Percentiles rank a stretch among this genome's conserved stretches.
Conservation (phyloP, 1,284 basidiomycete species). For the Ganoderma sinense region DNA sequence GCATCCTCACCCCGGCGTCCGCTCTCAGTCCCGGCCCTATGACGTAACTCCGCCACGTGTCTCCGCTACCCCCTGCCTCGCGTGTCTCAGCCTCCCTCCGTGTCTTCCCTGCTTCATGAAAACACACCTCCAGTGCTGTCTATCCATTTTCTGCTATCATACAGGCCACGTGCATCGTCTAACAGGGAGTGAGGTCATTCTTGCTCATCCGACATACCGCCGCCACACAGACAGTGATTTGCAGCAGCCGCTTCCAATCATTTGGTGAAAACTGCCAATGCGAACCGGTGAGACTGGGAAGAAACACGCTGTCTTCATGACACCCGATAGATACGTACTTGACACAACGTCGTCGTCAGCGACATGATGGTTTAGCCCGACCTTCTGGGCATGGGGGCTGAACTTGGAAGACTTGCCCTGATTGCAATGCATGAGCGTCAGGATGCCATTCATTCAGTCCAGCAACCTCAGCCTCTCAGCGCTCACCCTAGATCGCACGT, state of each 20-base stretch:
- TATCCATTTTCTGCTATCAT: slow-evolving; percentile 11
- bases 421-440: slow-evolving; percentile 12
- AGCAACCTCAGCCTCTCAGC: background rate
- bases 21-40: no score
- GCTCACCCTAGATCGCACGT: slow-evolving; percentile 27
- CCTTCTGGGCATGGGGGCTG: slow-evolving; percentile 92
- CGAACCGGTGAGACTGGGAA: slow-evolving; percentile 20
- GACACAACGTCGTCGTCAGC: slow-evolving; percentile 96
- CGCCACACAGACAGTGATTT: background rate
- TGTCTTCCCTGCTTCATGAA: background rate
- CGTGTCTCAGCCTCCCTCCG: no score
- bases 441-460: slow-evolving; percentile 12
- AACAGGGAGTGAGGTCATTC: background rate
- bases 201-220: background rate
- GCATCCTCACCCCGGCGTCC: background rate
- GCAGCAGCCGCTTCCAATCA: slow-evolving; percentile 24
- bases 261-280: slow-evolving; percentile 46
- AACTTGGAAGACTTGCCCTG: slow-evolving; percentile 93
- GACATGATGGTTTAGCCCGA: slow-evolving; percentile 87
- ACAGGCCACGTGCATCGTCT: background rate
- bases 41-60: background rate
- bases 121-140: slow-evolving; percentile 1
- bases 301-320: slow-evolving; percentile 6
- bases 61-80: no score
- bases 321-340: slow-evolving; percentile 59